phyloP scores from a whole-genome alignment of 106 monocot genomes.

The Narthecium ossifragum region DNA sequence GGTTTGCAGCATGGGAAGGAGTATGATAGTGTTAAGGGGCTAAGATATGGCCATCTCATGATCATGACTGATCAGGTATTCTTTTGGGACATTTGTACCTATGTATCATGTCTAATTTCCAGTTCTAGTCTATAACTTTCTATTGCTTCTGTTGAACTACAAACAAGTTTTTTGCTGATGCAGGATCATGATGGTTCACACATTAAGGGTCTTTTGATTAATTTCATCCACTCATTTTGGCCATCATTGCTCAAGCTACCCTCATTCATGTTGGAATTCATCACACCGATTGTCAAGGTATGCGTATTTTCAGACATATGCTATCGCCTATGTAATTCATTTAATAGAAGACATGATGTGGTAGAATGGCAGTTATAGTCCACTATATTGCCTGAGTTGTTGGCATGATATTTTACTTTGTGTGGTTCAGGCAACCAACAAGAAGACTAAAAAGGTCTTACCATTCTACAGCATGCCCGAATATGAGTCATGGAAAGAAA shows the following conservation, averaged over 20 bases:
- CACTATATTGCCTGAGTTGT: too few relatives aligned
- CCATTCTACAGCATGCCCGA: constrained; percentile 95
- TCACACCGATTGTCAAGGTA: constrained; percentile 98
- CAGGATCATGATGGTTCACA: constrained; percentile 99
- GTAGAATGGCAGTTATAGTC: too few relatives aligned
- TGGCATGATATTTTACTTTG: too few relatives aligned
- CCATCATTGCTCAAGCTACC: constrained; percentile 84
- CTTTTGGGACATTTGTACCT: too few relatives aligned
- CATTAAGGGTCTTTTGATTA: constrained; percentile 90
- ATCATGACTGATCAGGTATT: constrained; percentile 99
- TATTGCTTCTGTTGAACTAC: neutral
- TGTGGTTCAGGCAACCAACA: constrained; percentile 75
- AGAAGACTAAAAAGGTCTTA: constrained; percentile 32
- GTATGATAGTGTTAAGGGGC: constrained; percentile 81
- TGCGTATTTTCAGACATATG: too few relatives aligned
- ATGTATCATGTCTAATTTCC: neutral
- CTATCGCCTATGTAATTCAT: neutral
- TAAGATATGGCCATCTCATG: constrained; percentile 98
- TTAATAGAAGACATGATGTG: neutral
- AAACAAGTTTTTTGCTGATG: neutral
- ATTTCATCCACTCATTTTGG: constrained; percentile 97
- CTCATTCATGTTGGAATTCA: constrained; percentile 90
- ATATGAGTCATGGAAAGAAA: constrained; percentile 93
- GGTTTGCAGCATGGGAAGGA: constrained; percentile 96
- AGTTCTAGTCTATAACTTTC: neutral